phyloP scores from a whole-genome alignment of 352 stramenopile genomes.

The Aphanomyces stellatus region DNA sequence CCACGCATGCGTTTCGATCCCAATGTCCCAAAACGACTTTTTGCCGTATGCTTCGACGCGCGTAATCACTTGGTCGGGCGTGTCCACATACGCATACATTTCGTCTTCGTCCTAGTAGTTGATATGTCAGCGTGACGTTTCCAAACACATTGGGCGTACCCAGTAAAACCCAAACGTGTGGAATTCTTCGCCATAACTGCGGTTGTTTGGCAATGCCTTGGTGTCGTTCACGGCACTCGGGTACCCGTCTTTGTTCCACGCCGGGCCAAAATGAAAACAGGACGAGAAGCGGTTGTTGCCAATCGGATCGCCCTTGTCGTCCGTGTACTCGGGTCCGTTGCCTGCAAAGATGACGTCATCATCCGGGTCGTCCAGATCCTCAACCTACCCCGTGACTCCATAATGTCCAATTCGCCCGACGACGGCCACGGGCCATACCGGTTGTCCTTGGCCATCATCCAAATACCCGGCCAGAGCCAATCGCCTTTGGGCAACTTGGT shows the following conservation, averaged over 20 bases:
- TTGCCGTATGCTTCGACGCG: slow-evolving; percentile 7
- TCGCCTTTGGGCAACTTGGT: slow-evolving; percentile 30
- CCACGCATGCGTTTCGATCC: not conserved
- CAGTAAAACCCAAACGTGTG: slow-evolving; percentile 20
- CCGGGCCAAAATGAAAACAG: slow-evolving; percentile 18
- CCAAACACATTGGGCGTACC: not conserved
- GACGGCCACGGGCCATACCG: slow-evolving; percentile 28
- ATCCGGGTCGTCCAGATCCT: not conserved
- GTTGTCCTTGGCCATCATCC: slow-evolving; percentile 33
- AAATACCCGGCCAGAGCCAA: slow-evolving; percentile 35
- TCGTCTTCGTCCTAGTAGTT: slow-evolving; percentile 3
- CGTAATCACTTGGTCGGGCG: slow-evolving; percentile 2
- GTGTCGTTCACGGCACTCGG: slow-evolving; percentile 13
- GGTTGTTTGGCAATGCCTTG: slow-evolving; percentile 9
- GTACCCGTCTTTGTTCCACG: slow-evolving; percentile 18
- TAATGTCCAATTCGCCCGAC: slow-evolving; percentile 33
- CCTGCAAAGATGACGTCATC: not conserved
- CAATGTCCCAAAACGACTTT: slow-evolving; percentile 16
- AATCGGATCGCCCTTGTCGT: slow-evolving; percentile 16
- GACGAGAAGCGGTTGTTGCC: slow-evolving; percentile 15
- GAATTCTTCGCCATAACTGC: slow-evolving; percentile 15
- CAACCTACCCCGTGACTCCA: slow-evolving; percentile 26
- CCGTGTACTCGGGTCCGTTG: slow-evolving; percentile 13
- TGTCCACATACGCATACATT: slow-evolving; percentile 16
- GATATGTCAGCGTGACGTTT: not conserved